These are phyloP conservation scores for Penicillium coprophilum DNA, from an alignment of 495 filamentous ascomycete genomes.

Conservation along the genomic window DNA sequence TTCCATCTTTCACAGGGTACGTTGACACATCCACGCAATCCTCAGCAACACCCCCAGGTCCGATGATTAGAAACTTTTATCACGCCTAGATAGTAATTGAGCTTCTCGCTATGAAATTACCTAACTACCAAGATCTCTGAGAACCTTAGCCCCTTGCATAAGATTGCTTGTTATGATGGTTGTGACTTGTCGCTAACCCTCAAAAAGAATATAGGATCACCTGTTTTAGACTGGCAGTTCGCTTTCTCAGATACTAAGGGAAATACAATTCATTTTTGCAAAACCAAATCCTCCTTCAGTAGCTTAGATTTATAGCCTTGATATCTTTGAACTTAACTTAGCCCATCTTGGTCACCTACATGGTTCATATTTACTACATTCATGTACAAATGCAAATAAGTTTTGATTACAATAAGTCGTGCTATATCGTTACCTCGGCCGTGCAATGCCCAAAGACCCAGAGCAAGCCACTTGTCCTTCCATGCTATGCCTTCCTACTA, in stretches of 20 bases:
- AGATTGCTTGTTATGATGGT: slow-evolving; percentile 21
- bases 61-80: slow-evolving; percentile 72
- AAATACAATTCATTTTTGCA: slow-evolving; percentile 6
- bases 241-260: not conserved
- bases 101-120: slow-evolving; percentile 64
- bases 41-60: slow-evolving; percentile 28
- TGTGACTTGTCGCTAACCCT: slow-evolving; percentile 32
- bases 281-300: not conserved
- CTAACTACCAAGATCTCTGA: slow-evolving; percentile 88
- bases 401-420: slow-evolving; percentile 38
- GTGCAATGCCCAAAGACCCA: slow-evolving; percentile 10
- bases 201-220: slow-evolving; percentile 14
- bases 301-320: not conserved
- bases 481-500: slow-evolving; percentile 11
- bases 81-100: slow-evolving; percentile 85
- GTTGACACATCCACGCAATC: slow-evolving; percentile 10
- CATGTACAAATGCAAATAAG: slow-evolving; percentile 17
- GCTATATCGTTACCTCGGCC: slow-evolving; percentile 29
- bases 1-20: slow-evolving; percentile 19
- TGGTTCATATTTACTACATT: not conserved
- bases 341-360: not conserved
- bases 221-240: not conserved
- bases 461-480: slow-evolving; percentile 3
- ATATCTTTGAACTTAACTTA: not conserved
- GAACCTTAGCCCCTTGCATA: slow-evolving; percentile 35